Base-by-base conservation (phyloP, 805 yeast genomes). In the Blastobotrys attinorum region DNA sequence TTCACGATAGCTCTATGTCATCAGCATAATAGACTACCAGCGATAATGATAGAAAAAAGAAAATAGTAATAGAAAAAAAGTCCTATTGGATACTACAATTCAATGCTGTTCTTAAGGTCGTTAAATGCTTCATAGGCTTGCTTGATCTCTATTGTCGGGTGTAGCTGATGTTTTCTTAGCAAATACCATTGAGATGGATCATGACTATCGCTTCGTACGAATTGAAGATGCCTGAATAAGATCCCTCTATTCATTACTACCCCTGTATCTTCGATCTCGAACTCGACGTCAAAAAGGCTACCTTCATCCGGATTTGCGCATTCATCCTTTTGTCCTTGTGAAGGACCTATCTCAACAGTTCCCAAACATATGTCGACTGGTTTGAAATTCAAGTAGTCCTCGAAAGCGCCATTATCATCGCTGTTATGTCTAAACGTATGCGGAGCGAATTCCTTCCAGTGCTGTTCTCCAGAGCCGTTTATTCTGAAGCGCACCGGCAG, bases 201-300 rank as follows among this genome's bases (percentile, higher is more conserved):
- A n/a, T n/a, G n/a, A n/a, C n/a, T n/a, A n/a, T n/a, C 10, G 22
- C 39, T 17, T n/a, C 37, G 40, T 31, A 41, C 39, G 36, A 40
- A 45, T 8, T 27, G 37, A 11, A 38, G n/a, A 32, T 41, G 37
- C 16, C 41, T 45, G 37, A 45, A 41, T n/a, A 37, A n/a, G 17
- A 45, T 40, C 4, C 37, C 31, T n/a, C 48, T 38, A 2, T 37
- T 40, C 31, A 43, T 35, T 23, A 46, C 32, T 58, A 38, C 33
- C 55, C 60, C 46, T 4, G 42, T 38, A 3, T 59, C 57, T 13
- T 63, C 62, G 47, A 70, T 65, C 4, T 55, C 57, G 44, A 58
- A 69, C 3, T 69, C 43, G 3, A 61, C 39, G 13, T 29, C 39
- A 18, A 37, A 15, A 6, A 38, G 49, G n/a, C n/a, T n/a, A 41